Conservation (phyloP, 2,329 filamentous ascomycete species). For the Stemphylium vesicarium region DNA sequence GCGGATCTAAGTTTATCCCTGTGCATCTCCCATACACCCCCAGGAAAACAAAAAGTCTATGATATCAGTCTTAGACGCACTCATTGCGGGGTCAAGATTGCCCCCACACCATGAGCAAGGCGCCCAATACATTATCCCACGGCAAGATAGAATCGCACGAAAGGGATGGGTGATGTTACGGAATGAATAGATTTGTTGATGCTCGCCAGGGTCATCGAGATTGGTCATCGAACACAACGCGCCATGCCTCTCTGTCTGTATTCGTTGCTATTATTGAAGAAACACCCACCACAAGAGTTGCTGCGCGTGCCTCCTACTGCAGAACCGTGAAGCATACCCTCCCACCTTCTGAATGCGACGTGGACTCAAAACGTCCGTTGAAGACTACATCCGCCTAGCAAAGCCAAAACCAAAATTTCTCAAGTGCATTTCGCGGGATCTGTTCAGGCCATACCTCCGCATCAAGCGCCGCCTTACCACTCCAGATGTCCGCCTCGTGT, state of each 20-base stretch:
- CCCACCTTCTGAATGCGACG: too few relatives aligned
- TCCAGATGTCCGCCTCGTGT: constrained; percentile 54
- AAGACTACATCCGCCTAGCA: constrained; percentile 35
- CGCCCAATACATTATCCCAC: neutral
- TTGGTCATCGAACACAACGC: neutral
- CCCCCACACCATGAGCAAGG: neutral
- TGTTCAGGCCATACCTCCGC: constrained; percentile 54
- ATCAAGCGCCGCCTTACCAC: constrained; percentile 56
- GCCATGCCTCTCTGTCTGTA: neutral
- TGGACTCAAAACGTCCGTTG: neutral
- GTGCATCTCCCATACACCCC: neutral
- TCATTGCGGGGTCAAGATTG: neutral
- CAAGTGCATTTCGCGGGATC: constrained; percentile 51
- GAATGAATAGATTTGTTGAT: neutral
- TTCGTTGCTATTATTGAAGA: neutral
- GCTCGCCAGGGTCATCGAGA: neutral
- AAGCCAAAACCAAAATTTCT: constrained; percentile 59
- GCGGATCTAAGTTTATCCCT: neutral
- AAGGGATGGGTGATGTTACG: too few relatives aligned
- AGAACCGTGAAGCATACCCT: too few relatives aligned
- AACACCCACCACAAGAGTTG: neutral
- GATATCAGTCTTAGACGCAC: neutral
- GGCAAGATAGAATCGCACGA: too few relatives aligned
- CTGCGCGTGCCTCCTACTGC: too few relatives aligned
- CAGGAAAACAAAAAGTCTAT: neutral